Evolutionary conservation across 1,284 basidiomycete genomes (phyloP).

Genomic region (Cerrena zonata): DNA sequence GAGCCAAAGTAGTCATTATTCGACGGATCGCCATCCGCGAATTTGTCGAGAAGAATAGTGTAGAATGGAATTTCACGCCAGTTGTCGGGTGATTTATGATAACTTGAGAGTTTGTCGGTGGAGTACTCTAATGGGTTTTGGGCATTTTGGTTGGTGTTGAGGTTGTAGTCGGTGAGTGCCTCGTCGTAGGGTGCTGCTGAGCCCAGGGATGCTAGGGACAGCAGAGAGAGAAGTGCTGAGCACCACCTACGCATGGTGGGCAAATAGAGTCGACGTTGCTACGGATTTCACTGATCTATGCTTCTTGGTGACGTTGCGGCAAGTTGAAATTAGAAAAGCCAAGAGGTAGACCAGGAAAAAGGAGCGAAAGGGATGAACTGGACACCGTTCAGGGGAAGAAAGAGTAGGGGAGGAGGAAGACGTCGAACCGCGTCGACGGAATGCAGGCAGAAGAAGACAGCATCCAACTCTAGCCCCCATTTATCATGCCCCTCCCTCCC

Average conservation of each 20-base stretch:
- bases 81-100: slow-evolving; percentile 76
- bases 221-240: slow-evolving; percentile 26
- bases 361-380: neutral
- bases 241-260: slow-evolving; percentile 28
- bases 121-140: slow-evolving; percentile 65
- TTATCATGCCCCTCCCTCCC: slow-evolving; percentile 1
- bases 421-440: neutral
- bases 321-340: neutral
- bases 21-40: slow-evolving; percentile 82
- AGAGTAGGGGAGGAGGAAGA: neutral
- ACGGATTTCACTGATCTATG: neutral
- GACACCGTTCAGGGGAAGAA: neutral
- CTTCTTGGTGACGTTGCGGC: slow-evolving; percentile 8
- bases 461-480: neutral
- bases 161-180: slow-evolving; percentile 75
- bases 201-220: slow-evolving; percentile 22
- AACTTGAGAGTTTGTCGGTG: slow-evolving; percentile 56
- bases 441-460: neutral
- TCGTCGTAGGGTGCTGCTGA: slow-evolving; percentile 66
- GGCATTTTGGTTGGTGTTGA: slow-evolving; percentile 79
- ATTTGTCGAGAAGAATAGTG: slow-evolving; percentile 85
- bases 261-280: slow-evolving; percentile 1
- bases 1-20: slow-evolving; percentile 86
- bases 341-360: neutral
- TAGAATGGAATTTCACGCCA: slow-evolving; percentile 83